Conservation (phyloP, 805 yeast genomes). For the Jamesozyma gamospora region DNA sequence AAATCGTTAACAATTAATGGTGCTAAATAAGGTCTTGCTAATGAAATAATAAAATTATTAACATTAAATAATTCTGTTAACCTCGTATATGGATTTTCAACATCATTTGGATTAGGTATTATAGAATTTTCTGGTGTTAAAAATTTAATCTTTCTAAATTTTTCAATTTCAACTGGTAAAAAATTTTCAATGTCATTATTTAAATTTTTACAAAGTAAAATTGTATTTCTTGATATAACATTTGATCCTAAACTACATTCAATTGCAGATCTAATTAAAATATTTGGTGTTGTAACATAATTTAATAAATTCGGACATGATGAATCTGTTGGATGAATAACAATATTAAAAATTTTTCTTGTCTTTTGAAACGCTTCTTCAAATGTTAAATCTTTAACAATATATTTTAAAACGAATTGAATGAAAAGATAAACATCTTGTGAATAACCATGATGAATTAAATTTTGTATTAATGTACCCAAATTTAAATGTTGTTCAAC, state of each 20-base stretch:
- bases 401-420: conserved; percentile 56
- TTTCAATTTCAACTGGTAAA: conserved; percentile 34
- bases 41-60: conserved; percentile 81
- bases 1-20: conserved; percentile 79
- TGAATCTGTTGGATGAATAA: conserved; percentile 61
- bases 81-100: conserved; percentile 71
- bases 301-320: conserved; percentile 66
- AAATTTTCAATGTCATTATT: conserved; percentile 52
- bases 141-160: conserved; percentile 23
- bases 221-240: conserved; percentile 46
- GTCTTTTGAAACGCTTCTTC: conserved; percentile 84
- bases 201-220: conserved; percentile 50
- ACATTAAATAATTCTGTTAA: conserved; percentile 90
- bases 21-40: conserved; percentile 89
- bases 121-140: conserved; percentile 39
- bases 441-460: conserved; percentile 70
- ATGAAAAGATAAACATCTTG: conserved; percentile 75
- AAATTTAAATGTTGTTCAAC: conserved; percentile 31
- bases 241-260: conserved; percentile 76
- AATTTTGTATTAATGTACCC: conserved; percentile 65
- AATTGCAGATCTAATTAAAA: conserved; percentile 81
- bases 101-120: conserved; percentile 30
- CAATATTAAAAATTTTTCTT: conserved; percentile 70
- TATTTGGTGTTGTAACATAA: conserved; percentile 89
- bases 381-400: conserved; percentile 77